These are phyloP conservation scores for Volvox reticuliferus DNA, from an alignment of 139 green algal genomes.

Conservation along the genomic window DNA sequence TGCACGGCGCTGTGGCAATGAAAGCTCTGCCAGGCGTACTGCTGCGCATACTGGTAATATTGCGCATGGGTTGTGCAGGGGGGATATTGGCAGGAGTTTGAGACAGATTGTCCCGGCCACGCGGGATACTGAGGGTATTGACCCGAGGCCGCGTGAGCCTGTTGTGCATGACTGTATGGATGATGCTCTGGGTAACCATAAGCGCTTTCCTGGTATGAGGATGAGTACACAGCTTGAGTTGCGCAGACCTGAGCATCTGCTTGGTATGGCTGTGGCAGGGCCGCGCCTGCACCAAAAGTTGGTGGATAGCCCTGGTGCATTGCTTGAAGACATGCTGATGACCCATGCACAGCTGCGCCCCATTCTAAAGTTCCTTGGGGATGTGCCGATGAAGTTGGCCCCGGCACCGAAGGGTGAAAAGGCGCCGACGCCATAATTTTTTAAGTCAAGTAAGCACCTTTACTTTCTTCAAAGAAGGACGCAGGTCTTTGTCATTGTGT, in stretches of 20 bases:
- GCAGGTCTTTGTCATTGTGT: no score
- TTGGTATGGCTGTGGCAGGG: not conserved
- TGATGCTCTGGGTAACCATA: not conserved
- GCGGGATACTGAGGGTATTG: not conserved
- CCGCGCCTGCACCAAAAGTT: not conserved
- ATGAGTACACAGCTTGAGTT: not conserved
- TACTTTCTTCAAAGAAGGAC: no score
- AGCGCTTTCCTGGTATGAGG: not conserved
- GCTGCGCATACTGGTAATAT: not conserved
- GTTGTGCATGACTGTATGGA: not conserved
- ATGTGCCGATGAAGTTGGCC: not conserved
- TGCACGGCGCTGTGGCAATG: not conserved
- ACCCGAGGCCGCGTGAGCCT: not conserved
- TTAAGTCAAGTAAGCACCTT: no score
- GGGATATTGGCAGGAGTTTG: not conserved
- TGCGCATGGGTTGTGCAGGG: not conserved
- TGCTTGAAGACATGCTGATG: not conserved
- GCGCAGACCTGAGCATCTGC: no score
- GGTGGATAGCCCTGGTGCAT: not conserved
- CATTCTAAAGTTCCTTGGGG: not conserved
- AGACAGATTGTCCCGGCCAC: not conserved
- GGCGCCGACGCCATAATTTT: not conserved
- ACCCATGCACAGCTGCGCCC: constrained; percentile 9
- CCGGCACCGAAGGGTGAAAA: not conserved
- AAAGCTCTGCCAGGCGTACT: constrained; percentile 15